Evolutionary conservation across 495 filamentous ascomycete species (phyloP).

Genomic region (Aspergillus ellipticus): DNA sequence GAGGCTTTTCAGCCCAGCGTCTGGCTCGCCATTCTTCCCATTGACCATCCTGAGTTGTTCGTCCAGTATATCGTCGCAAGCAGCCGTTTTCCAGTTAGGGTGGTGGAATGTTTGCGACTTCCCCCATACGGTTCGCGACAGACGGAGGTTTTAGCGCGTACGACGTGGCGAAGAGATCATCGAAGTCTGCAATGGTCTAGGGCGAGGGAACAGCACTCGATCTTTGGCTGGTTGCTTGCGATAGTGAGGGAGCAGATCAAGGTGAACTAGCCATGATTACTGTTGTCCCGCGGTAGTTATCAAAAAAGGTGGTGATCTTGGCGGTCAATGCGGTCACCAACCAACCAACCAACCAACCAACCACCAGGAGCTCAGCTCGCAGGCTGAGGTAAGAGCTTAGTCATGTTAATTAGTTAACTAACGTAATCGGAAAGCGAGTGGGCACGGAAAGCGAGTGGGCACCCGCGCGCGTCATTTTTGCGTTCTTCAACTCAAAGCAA

Average conservation of each 20-base stretch:
- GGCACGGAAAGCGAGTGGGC: too few species aligned
- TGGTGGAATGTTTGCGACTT: constrained; percentile 7
- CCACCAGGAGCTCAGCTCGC: too few species aligned
- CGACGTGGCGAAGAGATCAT: neutral
- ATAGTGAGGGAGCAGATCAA: neutral
- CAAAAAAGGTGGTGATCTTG: neutral
- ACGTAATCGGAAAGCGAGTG: too few species aligned
- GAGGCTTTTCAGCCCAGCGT: constrained; percentile 69
- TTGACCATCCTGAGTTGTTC: constrained; percentile 30
- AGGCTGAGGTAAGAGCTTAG: neutral
- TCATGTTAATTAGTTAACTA: neutral
- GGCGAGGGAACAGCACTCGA: neutral
- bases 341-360: neutral
- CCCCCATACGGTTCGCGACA: constrained; percentile 19
- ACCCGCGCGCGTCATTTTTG: too few species aligned
- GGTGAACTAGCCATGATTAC: neutral
- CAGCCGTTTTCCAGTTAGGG: constrained; percentile 19
- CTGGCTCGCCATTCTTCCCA: constrained; percentile 42
- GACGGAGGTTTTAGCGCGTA: neutral
- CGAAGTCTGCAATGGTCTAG: neutral
- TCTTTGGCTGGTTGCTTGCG: neutral
- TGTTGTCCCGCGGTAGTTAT: neutral
- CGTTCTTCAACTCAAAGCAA: neutral
- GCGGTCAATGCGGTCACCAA: neutral
- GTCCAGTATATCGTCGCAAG: neutral